phyloP scores from a whole-genome alignment of 352 stramenopile species.

The Peronospora destructor region DNA sequence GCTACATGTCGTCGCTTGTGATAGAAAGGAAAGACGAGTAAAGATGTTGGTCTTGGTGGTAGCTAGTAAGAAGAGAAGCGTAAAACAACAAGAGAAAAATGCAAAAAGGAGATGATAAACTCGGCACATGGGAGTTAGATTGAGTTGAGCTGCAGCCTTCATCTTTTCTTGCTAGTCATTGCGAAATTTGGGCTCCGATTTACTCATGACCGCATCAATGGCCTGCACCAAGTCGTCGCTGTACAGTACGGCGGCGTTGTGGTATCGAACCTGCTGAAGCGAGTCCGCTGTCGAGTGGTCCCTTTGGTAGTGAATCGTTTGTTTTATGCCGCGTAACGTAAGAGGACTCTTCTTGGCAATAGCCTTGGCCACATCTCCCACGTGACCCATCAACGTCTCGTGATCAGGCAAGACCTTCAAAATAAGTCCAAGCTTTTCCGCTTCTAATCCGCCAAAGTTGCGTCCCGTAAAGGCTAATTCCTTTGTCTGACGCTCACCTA shows the following conservation, averaged over 20 bases:
- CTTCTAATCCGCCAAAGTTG: constrained; percentile 70
- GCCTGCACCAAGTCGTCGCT: constrained; percentile 78
- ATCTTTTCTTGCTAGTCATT: constrained; percentile 37
- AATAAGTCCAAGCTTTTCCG: constrained; percentile 70
- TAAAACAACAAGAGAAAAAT: constrained; percentile 16
- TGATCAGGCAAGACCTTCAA: constrained; percentile 59
- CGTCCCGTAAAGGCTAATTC: constrained; percentile 83
- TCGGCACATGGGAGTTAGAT: not conserved
- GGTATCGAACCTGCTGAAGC: constrained; percentile 73
- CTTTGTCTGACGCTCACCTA: constrained; percentile 80
- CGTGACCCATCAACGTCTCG: constrained; percentile 53
- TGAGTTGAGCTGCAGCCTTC: not conserved
- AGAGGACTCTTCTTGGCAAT: constrained; percentile 84
- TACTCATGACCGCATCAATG: constrained; percentile 65
- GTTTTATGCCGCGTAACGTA: constrained; percentile 82
- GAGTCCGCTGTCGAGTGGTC: constrained; percentile 78
- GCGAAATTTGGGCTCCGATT: constrained; percentile 56
- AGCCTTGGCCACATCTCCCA: constrained; percentile 37
- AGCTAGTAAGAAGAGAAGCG: constrained; percentile 16
- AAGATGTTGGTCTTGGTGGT: constrained; percentile 10
- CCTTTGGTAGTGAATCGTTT: constrained; percentile 82
- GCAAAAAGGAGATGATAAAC: constrained; percentile 8
- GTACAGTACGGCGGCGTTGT: constrained; percentile 80
- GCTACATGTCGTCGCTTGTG: constrained; percentile 6
- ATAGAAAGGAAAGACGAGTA: constrained; percentile 20